Evolutionary conservation across 2,329 filamentous ascomycete species (phyloP), one percentile per base, ranked within the genome.

Genomic region (Tolypocladium cylindrosporum): DNA sequence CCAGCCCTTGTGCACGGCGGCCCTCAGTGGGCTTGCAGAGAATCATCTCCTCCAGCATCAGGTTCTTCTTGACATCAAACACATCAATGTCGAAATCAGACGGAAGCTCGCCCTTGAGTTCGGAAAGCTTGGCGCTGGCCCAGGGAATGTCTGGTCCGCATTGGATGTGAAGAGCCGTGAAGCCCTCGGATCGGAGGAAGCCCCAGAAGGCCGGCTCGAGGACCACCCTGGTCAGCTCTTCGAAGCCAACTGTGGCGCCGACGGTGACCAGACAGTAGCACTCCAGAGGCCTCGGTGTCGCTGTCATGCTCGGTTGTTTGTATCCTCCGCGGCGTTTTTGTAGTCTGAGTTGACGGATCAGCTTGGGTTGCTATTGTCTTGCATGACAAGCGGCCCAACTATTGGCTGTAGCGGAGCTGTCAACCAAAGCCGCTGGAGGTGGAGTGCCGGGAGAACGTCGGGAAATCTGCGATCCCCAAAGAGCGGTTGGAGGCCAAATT

Each of bases 221-320:
- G 13, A 87, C 82, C 39, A 87, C 82, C 50, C 79, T 74, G 58
- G 96, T 81, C 2, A 99, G 82, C 8, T 79, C 72, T 56, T 81
- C 78, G 73, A 99, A 99, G 24, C 88, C 83, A 19, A 92, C 91
- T 0, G 93, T 99, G 7, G 94, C 93, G 58, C 94, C 94, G 37
- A 96, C 88, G 0, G 94, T 97, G 57, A 97, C 87, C 63, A 99
- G 89, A 69, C 90, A 94, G 56, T 76, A 69, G 40, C 71, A 69
- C 34, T 68, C 59, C 21, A 64, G 55, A 9, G 16, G 14, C 40
- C 31, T 27, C 7, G 41, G 52, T 1, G 39, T 40, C 42, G 58
- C 51, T 9, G 39, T 51, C 58, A 67, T 63, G 27, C n/a, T 52
- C 27, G 31, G 31, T 13, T 13, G 7, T 37, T 6, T 37, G 1